Percentiles rank a stretch among this genome's conserved stretches.
phyloP scores from a whole-genome alignment of 768 basidiomycete genomes.

The Dacryopinax spathularia region DNA sequence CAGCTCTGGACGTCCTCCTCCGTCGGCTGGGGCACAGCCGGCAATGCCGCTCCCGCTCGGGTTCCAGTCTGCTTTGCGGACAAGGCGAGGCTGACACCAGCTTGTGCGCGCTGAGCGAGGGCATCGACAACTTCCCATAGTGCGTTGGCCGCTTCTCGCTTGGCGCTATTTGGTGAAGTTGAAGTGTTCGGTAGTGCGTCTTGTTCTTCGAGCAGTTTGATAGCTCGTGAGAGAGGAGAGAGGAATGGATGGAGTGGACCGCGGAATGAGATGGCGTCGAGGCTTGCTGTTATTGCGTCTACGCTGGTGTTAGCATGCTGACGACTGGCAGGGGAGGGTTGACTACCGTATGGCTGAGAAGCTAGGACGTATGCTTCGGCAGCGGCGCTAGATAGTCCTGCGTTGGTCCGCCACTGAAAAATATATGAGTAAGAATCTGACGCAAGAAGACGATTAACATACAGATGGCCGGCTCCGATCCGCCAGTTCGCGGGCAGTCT shows the following conservation, averaged over 20 bases:
- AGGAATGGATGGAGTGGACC: conserved; percentile 1
- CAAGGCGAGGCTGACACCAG: not conserved
- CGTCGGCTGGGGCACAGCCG: not conserved
- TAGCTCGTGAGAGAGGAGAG: not conserved
- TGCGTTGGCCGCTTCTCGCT: not conserved
- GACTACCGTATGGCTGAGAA: conserved; percentile 7
- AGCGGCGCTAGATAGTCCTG: conserved; percentile 6
- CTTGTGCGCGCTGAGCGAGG: not conserved
- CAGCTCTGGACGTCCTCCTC: not conserved
- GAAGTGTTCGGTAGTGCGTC: not conserved
- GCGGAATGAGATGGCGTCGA: not conserved
- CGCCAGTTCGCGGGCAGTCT: not conserved
- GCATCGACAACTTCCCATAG: not conserved
- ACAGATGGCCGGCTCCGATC: conserved; percentile 6
- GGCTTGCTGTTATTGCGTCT: conserved; percentile 11
- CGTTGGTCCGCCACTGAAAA: conserved; percentile 5
- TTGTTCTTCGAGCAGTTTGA: not conserved
- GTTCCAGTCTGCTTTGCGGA: not conserved
- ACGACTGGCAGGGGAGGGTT: not conserved
- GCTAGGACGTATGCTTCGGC: conserved; percentile 9
- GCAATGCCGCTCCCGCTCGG: not conserved
- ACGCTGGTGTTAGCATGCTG: too few relatives aligned
- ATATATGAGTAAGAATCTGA: not conserved
- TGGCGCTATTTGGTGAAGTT: not conserved
- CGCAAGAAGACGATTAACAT: not conserved